phyloP scores from a whole-genome alignment of 352 stramenopile genomes.

The Phytophthora sojae region DNA sequence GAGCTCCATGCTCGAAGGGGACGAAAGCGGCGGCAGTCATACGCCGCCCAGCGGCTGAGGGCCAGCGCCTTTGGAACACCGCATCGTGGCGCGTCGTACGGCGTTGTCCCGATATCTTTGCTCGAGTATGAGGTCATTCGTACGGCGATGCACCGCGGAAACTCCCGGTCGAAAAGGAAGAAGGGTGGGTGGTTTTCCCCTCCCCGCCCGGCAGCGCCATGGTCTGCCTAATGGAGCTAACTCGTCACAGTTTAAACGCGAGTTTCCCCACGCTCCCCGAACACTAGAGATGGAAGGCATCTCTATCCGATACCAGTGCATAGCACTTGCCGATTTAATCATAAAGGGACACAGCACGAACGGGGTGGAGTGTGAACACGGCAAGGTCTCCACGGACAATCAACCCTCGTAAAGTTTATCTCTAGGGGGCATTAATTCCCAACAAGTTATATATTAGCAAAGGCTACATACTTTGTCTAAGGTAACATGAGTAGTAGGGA shows the following conservation, averaged over 20 bases:
- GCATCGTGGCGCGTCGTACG: slow-evolving; percentile 27
- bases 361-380: not conserved
- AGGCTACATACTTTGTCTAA: not conserved
- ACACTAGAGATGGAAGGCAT: not conserved
- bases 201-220: not conserved
- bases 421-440: not conserved
- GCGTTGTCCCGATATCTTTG: slow-evolving; percentile 34
- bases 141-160: slow-evolving; percentile 32
- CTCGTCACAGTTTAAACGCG: not conserved
- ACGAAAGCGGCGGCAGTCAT: not conserved
- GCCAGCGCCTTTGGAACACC: not conserved
- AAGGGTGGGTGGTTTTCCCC: slow-evolving; percentile 14
- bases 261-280: not conserved
- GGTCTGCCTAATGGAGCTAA: not conserved
- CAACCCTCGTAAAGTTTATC: not conserved
- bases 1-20: slow-evolving; percentile 9
- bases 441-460: not conserved
- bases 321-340: slow-evolving; percentile 1
- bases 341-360: slow-evolving; percentile 3
- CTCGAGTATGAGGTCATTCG: slow-evolving; percentile 29
- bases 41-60: slow-evolving; percentile 3
- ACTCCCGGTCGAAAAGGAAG: slow-evolving; percentile 11
- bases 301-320: not conserved
- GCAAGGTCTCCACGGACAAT: not conserved
- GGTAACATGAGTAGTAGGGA: no score